A percentile compares a stretch with the other conserved stretches of the same genome.
Conservation (phyloP, 441 rosid genomes). For the Populus trichocarpa region DNA sequence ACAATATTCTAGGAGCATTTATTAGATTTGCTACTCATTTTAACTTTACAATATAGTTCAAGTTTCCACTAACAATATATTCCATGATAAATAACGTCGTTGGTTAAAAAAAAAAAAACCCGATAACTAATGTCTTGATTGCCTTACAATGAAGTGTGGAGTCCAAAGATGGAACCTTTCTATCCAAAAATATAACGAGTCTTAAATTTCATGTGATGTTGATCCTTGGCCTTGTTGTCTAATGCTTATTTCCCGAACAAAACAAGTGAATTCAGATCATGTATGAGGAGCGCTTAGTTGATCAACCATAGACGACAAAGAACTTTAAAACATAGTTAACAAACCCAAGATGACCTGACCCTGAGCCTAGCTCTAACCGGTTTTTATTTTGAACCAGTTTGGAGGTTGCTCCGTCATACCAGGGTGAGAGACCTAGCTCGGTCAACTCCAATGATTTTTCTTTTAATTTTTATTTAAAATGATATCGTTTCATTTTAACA, state of each 20-base stretch:
- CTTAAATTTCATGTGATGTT: not conserved
- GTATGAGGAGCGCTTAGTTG: not conserved
- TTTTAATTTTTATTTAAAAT: too few species aligned
- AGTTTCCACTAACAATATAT: not conserved
- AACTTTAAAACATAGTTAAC: not conserved
- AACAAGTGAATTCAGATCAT: not conserved
- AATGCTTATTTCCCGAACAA: not conserved
- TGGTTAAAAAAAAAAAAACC: too few species aligned
- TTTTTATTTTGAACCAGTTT: too few species aligned
- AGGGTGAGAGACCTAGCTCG: too few species aligned
- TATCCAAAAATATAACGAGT: not conserved
- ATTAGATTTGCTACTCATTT: not conserved
- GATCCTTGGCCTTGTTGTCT: not conserved
- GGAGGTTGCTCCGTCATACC: too few species aligned
- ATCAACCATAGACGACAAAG: not conserved
- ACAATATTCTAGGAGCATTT: not conserved
- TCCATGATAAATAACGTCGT: not conserved
- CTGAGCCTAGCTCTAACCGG: too few species aligned
- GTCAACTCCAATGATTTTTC: too few species aligned
- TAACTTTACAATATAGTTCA: not conserved
- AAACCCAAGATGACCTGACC: too few species aligned
- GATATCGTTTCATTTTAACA: too few species aligned
- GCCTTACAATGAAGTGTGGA: not conserved
- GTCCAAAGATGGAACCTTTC: not conserved
- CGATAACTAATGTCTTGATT: not conserved